A percentile compares a stretch with the other conserved stretches of the same genome.
phyloP scores from a whole-genome alignment of 2,329 filamentous ascomycete genomes.

The Botrytis fabae region DNA sequence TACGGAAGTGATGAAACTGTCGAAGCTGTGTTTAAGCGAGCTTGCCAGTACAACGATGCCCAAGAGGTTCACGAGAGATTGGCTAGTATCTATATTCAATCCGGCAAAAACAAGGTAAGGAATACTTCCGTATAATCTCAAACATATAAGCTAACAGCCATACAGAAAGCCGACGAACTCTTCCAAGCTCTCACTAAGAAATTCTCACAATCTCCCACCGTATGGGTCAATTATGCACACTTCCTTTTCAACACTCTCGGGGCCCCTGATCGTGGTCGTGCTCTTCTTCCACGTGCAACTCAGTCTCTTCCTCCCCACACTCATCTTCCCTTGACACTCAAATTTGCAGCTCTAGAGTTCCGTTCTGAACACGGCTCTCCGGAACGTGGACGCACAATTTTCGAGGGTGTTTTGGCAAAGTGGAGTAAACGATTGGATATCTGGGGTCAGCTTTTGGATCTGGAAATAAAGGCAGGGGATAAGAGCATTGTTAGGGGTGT shows the following conservation, averaged over 20 bases:
- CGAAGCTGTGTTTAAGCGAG: constrained; percentile 85
- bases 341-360: constrained; percentile 92
- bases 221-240: constrained; percentile 94
- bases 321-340: constrained; percentile 73
- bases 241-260: constrained; percentile 79
- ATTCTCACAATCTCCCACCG: constrained; percentile 72
- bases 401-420: constrained; percentile 79
- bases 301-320: constrained; percentile 72
- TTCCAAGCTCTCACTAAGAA: constrained; percentile 89
- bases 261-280: constrained; percentile 71
- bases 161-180: constrained; percentile 80
- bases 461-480: constrained; percentile 68
- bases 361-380: constrained; percentile 76
- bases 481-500: constrained; percentile 67
- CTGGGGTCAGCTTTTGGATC: constrained; percentile 88
- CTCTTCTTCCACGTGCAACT: constrained; percentile 77
- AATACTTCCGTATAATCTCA: not conserved
- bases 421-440: constrained; percentile 89
- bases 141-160: constrained; percentile 31
- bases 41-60: constrained; percentile 90
- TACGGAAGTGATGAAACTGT: constrained; percentile 82
- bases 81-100: constrained; percentile 92
- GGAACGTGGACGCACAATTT: constrained; percentile 91
- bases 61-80: constrained; percentile 87
- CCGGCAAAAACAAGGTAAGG: constrained; percentile 78